Conservation (phyloP, 306 rosid species). For the Rosa multiflora region DNA sequence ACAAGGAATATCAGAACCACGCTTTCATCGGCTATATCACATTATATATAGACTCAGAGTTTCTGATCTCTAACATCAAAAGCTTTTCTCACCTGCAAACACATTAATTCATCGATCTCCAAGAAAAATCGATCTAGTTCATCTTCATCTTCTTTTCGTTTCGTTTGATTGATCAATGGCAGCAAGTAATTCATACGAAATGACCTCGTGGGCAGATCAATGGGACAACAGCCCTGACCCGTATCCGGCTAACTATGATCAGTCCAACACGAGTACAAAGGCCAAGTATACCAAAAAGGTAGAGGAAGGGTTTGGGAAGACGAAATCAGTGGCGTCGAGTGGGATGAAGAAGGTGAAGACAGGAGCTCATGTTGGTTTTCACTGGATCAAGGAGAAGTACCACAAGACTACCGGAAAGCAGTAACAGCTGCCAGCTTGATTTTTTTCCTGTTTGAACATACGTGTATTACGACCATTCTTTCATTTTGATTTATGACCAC, state of each 20-base stretch:
- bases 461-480: slow-evolving; percentile 1
- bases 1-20: background rate
- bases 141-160: background rate
- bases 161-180: slow-evolving; percentile 9
- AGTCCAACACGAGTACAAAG: slow-evolving; percentile 5
- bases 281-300: slow-evolving; percentile 18
- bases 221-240: slow-evolving; percentile 18
- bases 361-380: slow-evolving; percentile 27
- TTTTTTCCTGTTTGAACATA: background rate
- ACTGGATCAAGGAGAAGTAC: slow-evolving; percentile 41
- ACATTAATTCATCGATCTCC: background rate
- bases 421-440: background rate
- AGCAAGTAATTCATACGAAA: slow-evolving; percentile 11
- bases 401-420: slow-evolving; percentile 32
- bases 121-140: background rate
- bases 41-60: background rate
- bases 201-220: slow-evolving; percentile 31
- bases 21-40: background rate
- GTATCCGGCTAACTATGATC: background rate
- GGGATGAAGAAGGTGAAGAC: slow-evolving; percentile 35
- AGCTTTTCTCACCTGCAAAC: background rate
- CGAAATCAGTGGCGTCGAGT: slow-evolving; percentile 31
- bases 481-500: background rate
- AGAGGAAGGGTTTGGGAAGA: slow-evolving; percentile 29
- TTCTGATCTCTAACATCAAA: background rate